Conservation (phyloP, 768 basidiomycete species). For the Macrolepiota dolichaula region DNA sequence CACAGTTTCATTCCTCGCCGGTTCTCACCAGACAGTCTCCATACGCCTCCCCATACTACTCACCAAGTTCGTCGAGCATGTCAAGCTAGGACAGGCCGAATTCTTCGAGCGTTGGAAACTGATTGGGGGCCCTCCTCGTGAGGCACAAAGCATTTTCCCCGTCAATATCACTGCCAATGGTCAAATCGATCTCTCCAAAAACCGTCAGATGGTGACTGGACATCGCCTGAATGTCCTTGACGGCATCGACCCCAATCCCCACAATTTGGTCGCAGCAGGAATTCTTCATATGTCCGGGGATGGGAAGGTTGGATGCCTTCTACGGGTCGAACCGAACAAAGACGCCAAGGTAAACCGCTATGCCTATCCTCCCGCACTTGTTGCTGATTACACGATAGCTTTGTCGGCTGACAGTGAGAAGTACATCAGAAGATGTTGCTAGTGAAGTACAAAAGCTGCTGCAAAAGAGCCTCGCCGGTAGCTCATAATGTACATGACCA, state of each 20-base stretch:
- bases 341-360: conserved; percentile 78
- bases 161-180: conserved; percentile 64
- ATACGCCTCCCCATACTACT: conserved; percentile 83
- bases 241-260: conserved; percentile 91
- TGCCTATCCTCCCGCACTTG: not conserved
- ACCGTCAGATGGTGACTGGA: conserved; percentile 77
- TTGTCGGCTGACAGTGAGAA: conserved; percentile 90
- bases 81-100: conserved; percentile 75
- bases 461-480: conserved; percentile 37
- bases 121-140: conserved; percentile 93
- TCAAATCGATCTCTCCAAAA: conserved; percentile 69
- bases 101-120: conserved; percentile 99
- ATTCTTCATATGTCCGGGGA: conserved; percentile 88
- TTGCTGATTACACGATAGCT: conserved; percentile 49
- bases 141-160: conserved; percentile 86
- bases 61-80: conserved; percentile 92
- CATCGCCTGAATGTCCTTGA: conserved; percentile 73
- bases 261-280: conserved; percentile 92
- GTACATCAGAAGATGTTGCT: conserved; percentile 91
- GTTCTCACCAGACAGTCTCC: conserved; percentile 83
- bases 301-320: conserved; percentile 93
- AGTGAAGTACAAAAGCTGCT: conserved; percentile 59
- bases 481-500: conserved; percentile 2
- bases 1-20: conserved; percentile 87
- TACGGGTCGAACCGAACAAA: conserved; percentile 91